These are phyloP conservation scores for Amanita brunnescens DNA, from an alignment of 768 basidiomycete species.

Conservation along the genomic window DNA sequence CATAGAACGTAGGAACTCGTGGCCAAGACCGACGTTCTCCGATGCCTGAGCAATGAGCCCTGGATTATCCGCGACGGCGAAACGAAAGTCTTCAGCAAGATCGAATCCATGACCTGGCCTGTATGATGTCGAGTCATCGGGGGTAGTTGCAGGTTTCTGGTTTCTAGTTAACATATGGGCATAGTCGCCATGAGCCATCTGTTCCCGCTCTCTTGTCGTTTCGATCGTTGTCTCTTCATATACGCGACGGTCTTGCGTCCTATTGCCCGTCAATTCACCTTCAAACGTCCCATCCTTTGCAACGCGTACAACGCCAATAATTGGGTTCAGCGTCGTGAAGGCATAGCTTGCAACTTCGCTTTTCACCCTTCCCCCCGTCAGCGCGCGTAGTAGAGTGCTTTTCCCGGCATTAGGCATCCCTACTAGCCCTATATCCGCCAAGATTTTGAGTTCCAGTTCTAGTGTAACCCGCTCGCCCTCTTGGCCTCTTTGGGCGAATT, in stretches of 20 bases:
- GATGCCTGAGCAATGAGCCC: conserved; percentile 82
- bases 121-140: conserved; percentile 11
- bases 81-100: conserved; percentile 68
- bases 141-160: conserved; percentile 21
- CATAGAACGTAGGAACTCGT: conserved; percentile 88
- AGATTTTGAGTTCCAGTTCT: conserved; percentile 85
- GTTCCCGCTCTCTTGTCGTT: conserved; percentile 32
- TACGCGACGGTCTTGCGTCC: conserved; percentile 29
- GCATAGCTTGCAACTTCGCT: conserved; percentile 85
- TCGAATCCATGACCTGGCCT: conserved; percentile 44
- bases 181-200: conserved; percentile 43
- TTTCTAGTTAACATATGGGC: conserved; percentile 45
- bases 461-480: conserved; percentile 73
- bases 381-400: conserved; percentile 83
- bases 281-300: conserved; percentile 71
- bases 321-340: conserved; percentile 93
- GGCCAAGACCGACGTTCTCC: conserved; percentile 86
- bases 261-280: conserved; percentile 31
- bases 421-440: conserved; percentile 93
- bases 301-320: conserved; percentile 84
- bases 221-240: conserved; percentile 65
- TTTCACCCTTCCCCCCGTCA: conserved; percentile 79
- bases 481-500: conserved; percentile 74
- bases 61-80: conserved; percentile 96
- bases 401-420: conserved; percentile 95